Evolutionary conservation across 2,329 filamentous ascomycete species (phyloP), one percentile per base, ranked within the genome.

Genomic region (Phialemonium atrogriseum): DNA sequence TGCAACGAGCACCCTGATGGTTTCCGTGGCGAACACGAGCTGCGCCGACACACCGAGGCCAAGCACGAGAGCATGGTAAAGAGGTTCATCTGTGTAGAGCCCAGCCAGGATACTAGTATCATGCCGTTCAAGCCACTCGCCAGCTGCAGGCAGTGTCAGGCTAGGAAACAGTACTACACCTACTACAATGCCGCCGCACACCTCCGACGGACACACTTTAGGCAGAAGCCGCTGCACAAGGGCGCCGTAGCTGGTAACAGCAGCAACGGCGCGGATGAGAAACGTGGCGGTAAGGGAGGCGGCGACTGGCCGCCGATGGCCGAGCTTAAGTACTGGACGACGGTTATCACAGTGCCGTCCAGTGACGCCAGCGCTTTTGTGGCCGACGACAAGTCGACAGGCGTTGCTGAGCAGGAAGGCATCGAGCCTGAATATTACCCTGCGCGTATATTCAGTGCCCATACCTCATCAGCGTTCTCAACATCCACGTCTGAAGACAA

Each of bases 151-250:
- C 74, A 83, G 28, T 96, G 89, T 55, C 70, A 69, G 29, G 70
- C 70, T 25, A 62, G 70, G 34, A 95, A 94, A 63, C 71, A 74
- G 36, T 96, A 96, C 46, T 83, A 83, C 4, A 84, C 84, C 11
- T 91, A 95, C 60, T 95, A 96, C 60, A 96, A 96, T 48, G 89
- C 88, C 1, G 87, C 87, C 0, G 89, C 87, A 1, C 89, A 96
- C 53, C 70, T 96, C 7, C 74, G 88, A 24, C 78, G 89, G 30
- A 81, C 82, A 1, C 89, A 96, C 54, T 96, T 95, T 66, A 84
- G 82, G 50, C 80, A 66, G 32, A 74, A 73, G 55, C 51, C 60
- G 2, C 50, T 59, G 7, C 62, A 69, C 27, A 62, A 58, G 46
- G 46, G 40, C 22, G 50, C 52, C 23, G 34, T 15, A 13, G 23